Percentiles rank a stretch among this genome's conserved stretches.
Evolutionary conservation across 2,329 filamentous ascomycete genomes (phyloP).

Genomic region (Monilinia laxa): DNA sequence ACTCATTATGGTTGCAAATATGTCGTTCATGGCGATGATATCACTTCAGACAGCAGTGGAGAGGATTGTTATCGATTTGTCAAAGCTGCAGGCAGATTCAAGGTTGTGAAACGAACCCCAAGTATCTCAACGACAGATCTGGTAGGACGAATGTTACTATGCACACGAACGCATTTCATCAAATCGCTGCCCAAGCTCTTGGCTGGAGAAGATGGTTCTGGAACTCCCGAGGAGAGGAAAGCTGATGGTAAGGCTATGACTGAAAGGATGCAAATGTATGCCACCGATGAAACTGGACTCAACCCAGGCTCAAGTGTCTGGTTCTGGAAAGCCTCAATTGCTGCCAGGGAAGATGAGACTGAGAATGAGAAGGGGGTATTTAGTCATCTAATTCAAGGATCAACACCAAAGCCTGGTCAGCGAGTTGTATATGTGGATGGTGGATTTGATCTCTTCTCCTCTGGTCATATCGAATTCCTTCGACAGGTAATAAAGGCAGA

Average conservation of each 20-base stretch:
- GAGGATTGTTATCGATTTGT: constrained; percentile 98
- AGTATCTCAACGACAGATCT: constrained; percentile 97
- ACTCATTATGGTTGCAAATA: constrained; percentile 93
- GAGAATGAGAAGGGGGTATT: constrained; percentile 65
- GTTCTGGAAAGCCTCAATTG: constrained; percentile 66
- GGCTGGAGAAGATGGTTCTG: constrained; percentile 69
- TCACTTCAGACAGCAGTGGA: constrained; percentile 89
- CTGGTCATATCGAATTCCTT: constrained; percentile 94
- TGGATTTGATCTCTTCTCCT: constrained; percentile 94
- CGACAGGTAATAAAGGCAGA: constrained; percentile 73
- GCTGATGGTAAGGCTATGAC: constrained; percentile 66
- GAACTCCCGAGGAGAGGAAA: constrained; percentile 65
- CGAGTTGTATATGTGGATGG: constrained; percentile 92
- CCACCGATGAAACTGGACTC: constrained; percentile 79
- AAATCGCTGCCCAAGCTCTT: constrained; percentile 70
- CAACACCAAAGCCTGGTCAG: constrained; percentile 72
- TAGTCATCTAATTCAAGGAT: constrained; percentile 66
- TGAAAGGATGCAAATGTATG: constrained; percentile 79
- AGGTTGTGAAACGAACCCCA: constrained; percentile 93
- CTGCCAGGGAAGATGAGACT: constrained; percentile 40
- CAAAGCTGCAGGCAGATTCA: constrained; percentile 89
- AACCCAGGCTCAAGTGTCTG: constrained; percentile 80
- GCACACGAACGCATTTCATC: constrained; percentile 93
- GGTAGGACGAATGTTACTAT: constrained; percentile 96
- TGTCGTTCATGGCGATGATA: constrained; percentile 95